Evolutionary conservation across 2,329 filamentous ascomycete species (phyloP).

Genomic region (Lecanosticta acicola): DNA sequence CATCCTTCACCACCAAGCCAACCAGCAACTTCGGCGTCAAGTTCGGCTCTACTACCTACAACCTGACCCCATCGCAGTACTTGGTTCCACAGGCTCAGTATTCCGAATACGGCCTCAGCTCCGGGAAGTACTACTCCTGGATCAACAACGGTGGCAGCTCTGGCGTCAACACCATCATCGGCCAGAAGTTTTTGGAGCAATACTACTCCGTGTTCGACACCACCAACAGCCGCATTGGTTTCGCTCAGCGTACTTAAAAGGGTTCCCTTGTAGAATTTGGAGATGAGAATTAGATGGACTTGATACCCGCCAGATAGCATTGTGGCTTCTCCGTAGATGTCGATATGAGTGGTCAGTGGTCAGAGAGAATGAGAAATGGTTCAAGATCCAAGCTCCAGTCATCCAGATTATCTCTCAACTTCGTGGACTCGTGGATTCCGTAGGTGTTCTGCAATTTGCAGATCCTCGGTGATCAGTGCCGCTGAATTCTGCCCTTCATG

Average conservation of each 20-base stretch:
- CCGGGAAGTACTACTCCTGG: slow-evolving; percentile 19
- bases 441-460: too few species aligned
- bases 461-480: too few species aligned
- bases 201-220: slow-evolving; percentile 22
- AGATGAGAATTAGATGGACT: too few species aligned
- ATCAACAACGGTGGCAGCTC: slow-evolving; percentile 18
- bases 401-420: too few species aligned
- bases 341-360: too few species aligned
- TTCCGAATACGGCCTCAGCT: slow-evolving; percentile 12
- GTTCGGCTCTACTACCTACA: slow-evolving; percentile 18
- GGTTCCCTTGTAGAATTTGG: too few species aligned
- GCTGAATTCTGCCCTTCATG: too few species aligned
- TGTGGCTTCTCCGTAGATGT: too few species aligned
- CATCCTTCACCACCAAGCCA: slow-evolving; percentile 14
- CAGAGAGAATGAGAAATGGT: too few species aligned
- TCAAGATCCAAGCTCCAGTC: too few species aligned
- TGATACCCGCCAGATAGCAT: too few species aligned
- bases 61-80: slow-evolving; percentile 17
- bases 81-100: slow-evolving; percentile 16
- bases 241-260: slow-evolving; percentile 13
- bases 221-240: slow-evolving; percentile 18
- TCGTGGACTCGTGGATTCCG: too few species aligned
- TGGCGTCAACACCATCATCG: slow-evolving; percentile 17
- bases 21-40: slow-evolving; percentile 16
- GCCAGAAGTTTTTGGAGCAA: slow-evolving; percentile 20